Percentiles rank a stretch among this genome's conserved stretches.
Conservation (phyloP, 1,284 basidiomycete species). For the Puccinia hordei region DNA sequence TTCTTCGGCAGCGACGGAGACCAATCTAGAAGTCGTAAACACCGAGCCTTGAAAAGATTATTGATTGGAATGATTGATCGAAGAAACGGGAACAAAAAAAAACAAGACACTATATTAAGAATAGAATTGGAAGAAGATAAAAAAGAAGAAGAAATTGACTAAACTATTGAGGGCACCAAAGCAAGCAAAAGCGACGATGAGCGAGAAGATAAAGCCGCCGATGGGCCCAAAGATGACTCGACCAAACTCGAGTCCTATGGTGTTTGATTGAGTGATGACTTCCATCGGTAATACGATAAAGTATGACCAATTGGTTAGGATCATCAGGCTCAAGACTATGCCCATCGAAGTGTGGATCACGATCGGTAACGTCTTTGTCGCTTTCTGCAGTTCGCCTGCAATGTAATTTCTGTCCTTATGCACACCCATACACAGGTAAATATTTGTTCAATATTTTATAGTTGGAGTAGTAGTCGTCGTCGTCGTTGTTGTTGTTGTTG, state of each 20-base stretch:
- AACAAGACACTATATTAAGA: neutral
- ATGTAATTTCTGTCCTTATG: slow-evolving; percentile 65
- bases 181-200: slow-evolving; percentile 84
- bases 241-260: slow-evolving; percentile 72
- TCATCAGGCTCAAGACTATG: slow-evolving; percentile 75
- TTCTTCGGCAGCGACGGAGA: slow-evolving; percentile 85
- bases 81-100: slow-evolving; percentile 51
- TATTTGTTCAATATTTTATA: neutral
- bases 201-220: slow-evolving; percentile 83
- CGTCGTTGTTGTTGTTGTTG: no score
- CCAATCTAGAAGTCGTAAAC: slow-evolving; percentile 68
- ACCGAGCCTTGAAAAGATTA: slow-evolving; percentile 29
- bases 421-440: neutral
- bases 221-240: slow-evolving; percentile 77
- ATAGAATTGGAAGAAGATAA: neutral
- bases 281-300: slow-evolving; percentile 74
- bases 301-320: slow-evolving; percentile 83
- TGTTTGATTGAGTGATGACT: slow-evolving; percentile 58
- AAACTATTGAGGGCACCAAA: slow-evolving; percentile 85
- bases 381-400: slow-evolving; percentile 83
- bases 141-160: slow-evolving; percentile 39
- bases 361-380: slow-evolving; percentile 81
- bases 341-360: slow-evolving; percentile 86
- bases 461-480: no score
- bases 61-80: neutral